Base-by-base conservation (phyloP, 2,329 filamentous ascomycete genomes). In the Cladophialophora chaetospira region DNA sequence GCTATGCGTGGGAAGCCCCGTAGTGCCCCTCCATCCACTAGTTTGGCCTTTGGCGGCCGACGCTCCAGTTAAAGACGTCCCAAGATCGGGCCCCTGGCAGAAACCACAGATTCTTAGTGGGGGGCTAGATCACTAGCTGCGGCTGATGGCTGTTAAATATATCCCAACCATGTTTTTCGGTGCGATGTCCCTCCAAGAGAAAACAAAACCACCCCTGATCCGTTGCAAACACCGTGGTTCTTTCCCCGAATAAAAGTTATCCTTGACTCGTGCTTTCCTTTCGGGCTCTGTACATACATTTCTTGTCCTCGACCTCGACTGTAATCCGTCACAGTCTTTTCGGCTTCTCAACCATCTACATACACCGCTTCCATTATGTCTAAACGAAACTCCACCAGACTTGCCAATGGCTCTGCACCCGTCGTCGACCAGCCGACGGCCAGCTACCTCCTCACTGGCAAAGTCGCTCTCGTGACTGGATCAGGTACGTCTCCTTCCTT, bases 361-460 rank as follows among this genome's bases (percentile, higher is more conserved):
- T 40, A 47, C 42, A 43, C 25, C 25, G 46, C 53, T 25, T 21
- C 38, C 43, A 57, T 31, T 36, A 63, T 63, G 60, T 56, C 54
- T 25, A 62, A 55, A 40, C 55, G 52, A 33, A 58, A 53, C 42
- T 60, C 59, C 38, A 57, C 55, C 42, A 63, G 57, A 53, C 36
- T 60, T 31, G 53, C 61, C 56, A 65, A 63, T 55, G 60, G 58
- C 50, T 28, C 33, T 40, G 48, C 48, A 4, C 25, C 48, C 10
- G 48, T 19, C n/a, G 53, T 57, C 49, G 54, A 60, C 36, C 50
- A 42, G 21, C 48, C 61, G 3, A 51, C 52, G 19, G 62, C 64
- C 35, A 65, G 60, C 52, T 67, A 67, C 51, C 61, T 67, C 42
- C 57, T 67, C 35, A 84, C 74, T 51, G 80, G 79, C 57, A 80